These are phyloP conservation scores for Metroxylon sagu DNA, from an alignment of 176 grass and related monocot species.

Conservation along the genomic window DNA sequence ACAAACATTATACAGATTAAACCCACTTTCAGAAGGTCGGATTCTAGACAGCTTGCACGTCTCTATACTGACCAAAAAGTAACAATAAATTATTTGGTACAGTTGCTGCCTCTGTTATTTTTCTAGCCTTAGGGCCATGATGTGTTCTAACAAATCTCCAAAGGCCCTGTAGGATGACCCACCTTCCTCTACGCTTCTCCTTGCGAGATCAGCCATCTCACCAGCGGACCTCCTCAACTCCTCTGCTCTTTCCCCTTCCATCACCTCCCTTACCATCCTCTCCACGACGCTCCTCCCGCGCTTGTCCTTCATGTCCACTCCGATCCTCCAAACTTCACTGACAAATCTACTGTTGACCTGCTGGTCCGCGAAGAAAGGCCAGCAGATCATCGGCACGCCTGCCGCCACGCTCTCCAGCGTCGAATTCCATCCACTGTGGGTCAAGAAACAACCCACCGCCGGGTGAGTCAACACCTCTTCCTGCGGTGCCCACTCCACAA, in stretches of 20 bases:
- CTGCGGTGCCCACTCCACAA: constrained; percentile 56
- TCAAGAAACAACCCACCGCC: constrained; percentile 32
- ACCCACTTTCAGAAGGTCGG: too few species aligned
- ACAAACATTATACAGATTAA: too few species aligned
- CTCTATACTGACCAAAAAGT: too few species aligned
- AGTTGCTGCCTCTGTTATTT: too few species aligned
- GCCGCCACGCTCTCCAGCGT: background rate
- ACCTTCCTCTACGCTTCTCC: constrained; percentile 14
- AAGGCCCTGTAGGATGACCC: constrained; percentile 24
- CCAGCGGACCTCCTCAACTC: constrained; percentile 19
- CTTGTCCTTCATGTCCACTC: constrained; percentile 35
- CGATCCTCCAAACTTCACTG: constrained; percentile 12
- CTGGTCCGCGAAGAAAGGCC: constrained; percentile 30
- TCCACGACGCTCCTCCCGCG: constrained; percentile 9
- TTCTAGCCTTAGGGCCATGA: too few species aligned
- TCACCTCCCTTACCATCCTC: constrained; percentile 36
- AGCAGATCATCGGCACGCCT: constrained; percentile 34
- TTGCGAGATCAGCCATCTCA: constrained; percentile 15
- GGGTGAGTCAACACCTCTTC: constrained; percentile 44
- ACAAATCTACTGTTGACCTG: constrained; percentile 30
- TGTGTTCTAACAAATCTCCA: too few species aligned
- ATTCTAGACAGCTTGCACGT: too few species aligned
- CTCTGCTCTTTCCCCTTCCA: constrained; percentile 23
- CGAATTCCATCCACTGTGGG: too few species aligned
- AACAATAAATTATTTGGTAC: too few species aligned